Percentiles rank a stretch among this genome's conserved stretches.
Conservation (phyloP, 306 rosid species). For the Vigna hirtella region DNA sequence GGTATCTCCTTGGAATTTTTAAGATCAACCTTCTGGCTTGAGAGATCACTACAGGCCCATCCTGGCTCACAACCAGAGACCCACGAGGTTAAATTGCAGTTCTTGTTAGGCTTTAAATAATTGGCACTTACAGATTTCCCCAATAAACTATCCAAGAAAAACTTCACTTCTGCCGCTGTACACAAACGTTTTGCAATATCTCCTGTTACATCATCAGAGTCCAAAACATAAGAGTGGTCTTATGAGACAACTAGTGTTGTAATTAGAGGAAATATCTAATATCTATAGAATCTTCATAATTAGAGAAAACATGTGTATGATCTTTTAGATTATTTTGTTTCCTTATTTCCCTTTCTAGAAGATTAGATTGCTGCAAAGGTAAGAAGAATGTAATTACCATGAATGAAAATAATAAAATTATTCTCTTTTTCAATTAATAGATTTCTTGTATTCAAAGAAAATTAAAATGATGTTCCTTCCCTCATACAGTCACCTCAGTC, state of each 20-base stretch:
- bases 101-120: constrained; percentile 79
- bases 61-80: constrained; percentile 98
- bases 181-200: constrained; percentile 79
- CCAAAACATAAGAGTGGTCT: constrained; percentile 27
- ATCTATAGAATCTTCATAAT: no score
- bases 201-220: constrained; percentile 59
- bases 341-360: no score
- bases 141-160: constrained; percentile 72
- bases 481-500: constrained; percentile 9
- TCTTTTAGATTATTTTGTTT: no score
- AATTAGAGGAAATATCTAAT: no score
- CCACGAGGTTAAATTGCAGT: constrained; percentile 96
- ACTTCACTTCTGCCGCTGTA: constrained; percentile 81
- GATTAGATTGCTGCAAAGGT: no score
- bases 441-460: constrained; percentile 15
- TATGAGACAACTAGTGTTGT: neutral
- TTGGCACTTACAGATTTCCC: constrained; percentile 55
- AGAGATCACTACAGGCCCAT: constrained; percentile 83
- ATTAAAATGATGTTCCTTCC: constrained; percentile 21
- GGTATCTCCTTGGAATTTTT: constrained; percentile 72
- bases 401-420: no score
- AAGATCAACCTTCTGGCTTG: constrained; percentile 64
- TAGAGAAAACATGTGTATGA: no score
- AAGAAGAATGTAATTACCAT: no score
- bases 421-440: neutral